Conservation (phyloP, 208 protist genomes). For the Acanthamoeba triangularis region DNA sequence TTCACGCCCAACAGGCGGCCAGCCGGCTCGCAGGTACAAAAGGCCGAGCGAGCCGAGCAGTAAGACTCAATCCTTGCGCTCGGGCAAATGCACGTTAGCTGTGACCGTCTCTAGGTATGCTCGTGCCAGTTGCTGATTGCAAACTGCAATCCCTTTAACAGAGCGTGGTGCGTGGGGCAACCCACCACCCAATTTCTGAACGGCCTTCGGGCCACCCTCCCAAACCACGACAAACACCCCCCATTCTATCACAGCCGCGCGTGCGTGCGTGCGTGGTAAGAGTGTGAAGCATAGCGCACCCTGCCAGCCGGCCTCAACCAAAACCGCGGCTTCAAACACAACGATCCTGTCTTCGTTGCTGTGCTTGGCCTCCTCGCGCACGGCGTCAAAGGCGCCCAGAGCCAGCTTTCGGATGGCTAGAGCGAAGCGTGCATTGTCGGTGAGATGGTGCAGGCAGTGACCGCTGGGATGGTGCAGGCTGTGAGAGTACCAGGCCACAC, state of each 20-base stretch:
- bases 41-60: background rate
- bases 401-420: slow-evolving; percentile 15
- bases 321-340: slow-evolving; percentile 43
- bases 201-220: background rate
- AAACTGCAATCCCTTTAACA: slow-evolving; percentile 4
- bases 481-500: slow-evolving; percentile 6
- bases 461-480: background rate
- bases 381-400: slow-evolving; percentile 7
- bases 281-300: background rate
- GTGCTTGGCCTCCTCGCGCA: slow-evolving; percentile 8
- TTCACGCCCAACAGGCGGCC: background rate
- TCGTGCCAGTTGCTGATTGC: slow-evolving; percentile 1
- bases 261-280: background rate
- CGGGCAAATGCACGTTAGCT: slow-evolving; percentile 1
- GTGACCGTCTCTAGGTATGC: slow-evolving; percentile 16
- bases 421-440: background rate
- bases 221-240: background rate
- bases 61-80: background rate
- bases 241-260: no score
- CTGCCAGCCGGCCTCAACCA: slow-evolving; percentile 30
- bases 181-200: background rate
- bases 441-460: background rate
- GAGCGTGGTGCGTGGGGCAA: background rate
- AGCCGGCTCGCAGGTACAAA: background rate
- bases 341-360: background rate